Conservation (phyloP, 2,329 filamentous ascomycete genomes). For the Xylariaceae sp. region DNA sequence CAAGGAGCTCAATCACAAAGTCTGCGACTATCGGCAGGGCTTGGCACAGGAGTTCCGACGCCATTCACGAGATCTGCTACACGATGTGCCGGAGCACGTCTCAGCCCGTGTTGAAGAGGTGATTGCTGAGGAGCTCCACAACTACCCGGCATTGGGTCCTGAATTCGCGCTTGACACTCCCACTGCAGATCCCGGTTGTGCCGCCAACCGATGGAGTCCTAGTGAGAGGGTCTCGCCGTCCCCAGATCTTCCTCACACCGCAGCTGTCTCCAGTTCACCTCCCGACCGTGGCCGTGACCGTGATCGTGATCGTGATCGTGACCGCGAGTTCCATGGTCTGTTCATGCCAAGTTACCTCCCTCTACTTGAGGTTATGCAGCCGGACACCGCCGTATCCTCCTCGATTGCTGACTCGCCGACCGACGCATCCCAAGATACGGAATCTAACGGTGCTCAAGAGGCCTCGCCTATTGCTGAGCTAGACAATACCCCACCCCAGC, state of each 20-base stretch:
- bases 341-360: slow-evolving; percentile 60
- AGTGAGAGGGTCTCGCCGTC: slow-evolving; percentile 34
- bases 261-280: slow-evolving; percentile 40
- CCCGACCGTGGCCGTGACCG: slow-evolving; percentile 50
- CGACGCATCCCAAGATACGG: slow-evolving; percentile 17
- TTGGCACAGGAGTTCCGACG: slow-evolving; percentile 53
- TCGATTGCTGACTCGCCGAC: slow-evolving; percentile 12
- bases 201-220: slow-evolving; percentile 24
- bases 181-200: slow-evolving; percentile 15
- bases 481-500: slow-evolving; percentile 26
- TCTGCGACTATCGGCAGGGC: slow-evolving; percentile 51
- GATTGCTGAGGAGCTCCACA: slow-evolving; percentile 41
- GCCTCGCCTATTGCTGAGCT: slow-evolving; percentile 15
- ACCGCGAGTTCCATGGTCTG: slow-evolving; percentile 56
- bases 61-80: slow-evolving; percentile 48
- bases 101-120: slow-evolving; percentile 42
- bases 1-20: slow-evolving; percentile 51
- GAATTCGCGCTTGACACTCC: slow-evolving; percentile 29
- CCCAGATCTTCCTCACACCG: slow-evolving; percentile 38
- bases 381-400: slow-evolving; percentile 22
- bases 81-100: slow-evolving; percentile 42
- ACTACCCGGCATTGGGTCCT: slow-evolving; percentile 43
- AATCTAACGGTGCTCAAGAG: slow-evolving; percentile 25
- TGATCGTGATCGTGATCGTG: slow-evolving; percentile 52
- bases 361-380: slow-evolving; percentile 47